These are phyloP conservation scores for Lasiosphaeria hispida DNA, from an alignment of 495 filamentous ascomycete genomes.

Conservation along the genomic window DNA sequence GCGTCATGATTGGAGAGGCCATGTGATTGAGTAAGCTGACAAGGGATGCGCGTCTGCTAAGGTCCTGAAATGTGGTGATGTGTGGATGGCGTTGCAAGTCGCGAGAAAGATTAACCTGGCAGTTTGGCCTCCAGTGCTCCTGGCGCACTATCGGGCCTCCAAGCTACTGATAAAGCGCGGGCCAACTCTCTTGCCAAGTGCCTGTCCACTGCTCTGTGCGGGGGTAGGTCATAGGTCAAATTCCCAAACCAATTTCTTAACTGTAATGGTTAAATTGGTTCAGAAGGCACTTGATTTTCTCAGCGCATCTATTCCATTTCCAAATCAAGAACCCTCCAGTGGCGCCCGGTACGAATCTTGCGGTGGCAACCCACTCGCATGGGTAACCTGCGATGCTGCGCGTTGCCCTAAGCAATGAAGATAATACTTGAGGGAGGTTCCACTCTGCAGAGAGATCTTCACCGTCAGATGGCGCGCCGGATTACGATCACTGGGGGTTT, in stretches of 20 bases:
- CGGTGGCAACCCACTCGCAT: conserved; percentile 50
- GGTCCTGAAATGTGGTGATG: no score
- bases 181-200: no score
- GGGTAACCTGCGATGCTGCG: conserved; percentile 50
- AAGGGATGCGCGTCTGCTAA: no score
- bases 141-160: no score
- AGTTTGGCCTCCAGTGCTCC: no score
- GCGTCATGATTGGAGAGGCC: no score
- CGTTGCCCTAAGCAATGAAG: conserved; percentile 50
- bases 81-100: no score
- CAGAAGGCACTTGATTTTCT: conserved; percentile 49
- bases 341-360: conserved; percentile 54
- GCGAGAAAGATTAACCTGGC: no score
- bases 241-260: conserved; percentile 9
- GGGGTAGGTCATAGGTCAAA: conserved; percentile 20
- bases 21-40: no score
- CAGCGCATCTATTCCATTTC: conserved; percentile 41
- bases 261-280: conserved; percentile 52
- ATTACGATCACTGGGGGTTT: conserved; percentile 52
- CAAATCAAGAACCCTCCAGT: conserved; percentile 44
- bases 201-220: no score
- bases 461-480: conserved; percentile 53
- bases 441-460: conserved; percentile 54
- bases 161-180: no score
- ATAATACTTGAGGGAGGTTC: conserved; percentile 48